phyloP scores from a whole-genome alignment of 2,329 filamentous ascomycete species.

The Alternaria sp. region DNA sequence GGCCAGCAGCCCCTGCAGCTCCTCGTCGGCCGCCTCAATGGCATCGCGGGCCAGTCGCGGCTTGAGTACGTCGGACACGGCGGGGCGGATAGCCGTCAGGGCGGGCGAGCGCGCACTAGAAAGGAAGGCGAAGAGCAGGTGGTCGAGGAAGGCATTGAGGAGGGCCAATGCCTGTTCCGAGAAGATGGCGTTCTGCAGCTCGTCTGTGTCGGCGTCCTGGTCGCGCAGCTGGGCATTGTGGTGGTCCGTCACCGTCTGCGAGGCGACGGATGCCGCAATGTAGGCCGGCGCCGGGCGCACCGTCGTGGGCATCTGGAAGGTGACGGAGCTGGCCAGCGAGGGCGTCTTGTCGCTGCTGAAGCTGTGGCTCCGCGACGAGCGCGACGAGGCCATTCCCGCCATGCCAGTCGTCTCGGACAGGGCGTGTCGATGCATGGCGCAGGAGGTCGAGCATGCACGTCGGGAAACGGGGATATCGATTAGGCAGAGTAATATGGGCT shows the following conservation, averaged over 20 bases:
- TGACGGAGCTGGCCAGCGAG: conserved; percentile 60
- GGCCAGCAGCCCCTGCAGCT: conserved; percentile 85
- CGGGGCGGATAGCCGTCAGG: conserved; percentile 76
- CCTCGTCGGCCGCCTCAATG: conserved; percentile 81
- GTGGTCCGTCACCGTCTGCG: conserved; percentile 89
- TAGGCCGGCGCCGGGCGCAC: conserved; percentile 83
- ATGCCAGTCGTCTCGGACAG: conserved; percentile 43
- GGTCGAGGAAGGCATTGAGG: conserved; percentile 92
- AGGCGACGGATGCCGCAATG: conserved; percentile 85
- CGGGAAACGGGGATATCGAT: background rate
- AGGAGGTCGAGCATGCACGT: conserved; percentile 2
- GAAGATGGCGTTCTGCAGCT: conserved; percentile 73
- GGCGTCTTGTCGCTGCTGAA: conserved; percentile 72
- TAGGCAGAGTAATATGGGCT: conserved; percentile 6
- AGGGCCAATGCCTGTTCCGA: conserved; percentile 75
- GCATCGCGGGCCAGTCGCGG: conserved; percentile 86
- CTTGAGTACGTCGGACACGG: conserved; percentile 86
- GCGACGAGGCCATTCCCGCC: conserved; percentile 42
- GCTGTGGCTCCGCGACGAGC: conserved; percentile 56
- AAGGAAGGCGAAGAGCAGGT: conserved; percentile 91
- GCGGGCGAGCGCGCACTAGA: conserved; percentile 77
- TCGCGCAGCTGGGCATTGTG: conserved; percentile 76
- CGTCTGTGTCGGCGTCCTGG: conserved; percentile 67
- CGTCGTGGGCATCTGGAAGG: conserved; percentile 67
- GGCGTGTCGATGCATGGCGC: conserved; percentile 44